Base-by-base conservation (phyloP, 257 asterid genomes). In the Ballota nigra region DNA sequence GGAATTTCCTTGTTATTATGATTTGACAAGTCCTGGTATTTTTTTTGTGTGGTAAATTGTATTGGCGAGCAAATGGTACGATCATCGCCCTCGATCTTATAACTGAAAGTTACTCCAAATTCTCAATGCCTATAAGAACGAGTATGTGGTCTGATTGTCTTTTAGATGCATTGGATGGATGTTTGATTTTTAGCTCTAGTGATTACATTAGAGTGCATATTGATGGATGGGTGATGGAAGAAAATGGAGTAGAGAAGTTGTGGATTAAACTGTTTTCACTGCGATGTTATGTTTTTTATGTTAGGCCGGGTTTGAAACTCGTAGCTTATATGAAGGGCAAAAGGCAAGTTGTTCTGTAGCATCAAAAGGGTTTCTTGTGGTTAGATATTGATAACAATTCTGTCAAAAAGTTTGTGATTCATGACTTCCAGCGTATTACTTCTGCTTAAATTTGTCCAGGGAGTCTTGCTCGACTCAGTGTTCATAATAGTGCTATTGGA, bases 31-130 rank as follows among this genome's bases (percentile, higher is more conserved):
- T 41, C 49, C 5, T 1, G 79, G 66, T 10, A 49, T 61, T 4
- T 75, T 4, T 49, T 24, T 9, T n/a, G 6, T 36, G 68, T 40
- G 79, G 75, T 7, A 33, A 47, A 7, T 15, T 75, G 41, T 41
- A 68, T 49, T 75, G 75, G 79, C 5, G 7, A 1, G 4, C 13
- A 6, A 3, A 0, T 8, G 26, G n/a, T 24, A 10, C 0, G 34
- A 43, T 73, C 16, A 13, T 73, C 18, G 72, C 66, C 5, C 52
- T 73, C 18, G 26, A 56, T 65, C 33, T 73, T 6, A 34, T 2
- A 1, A 65, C 73, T 29, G 78, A 65, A 73, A 24, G 38, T 3
- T 73, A 73, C 56, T 15, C 26, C 49, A 12, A 55, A 23, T 1
- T 66, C 8, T 26, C 67, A 12, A 6, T 65, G 49, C 73, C 78